Evolutionary conservation across 129 eudicot species (phyloP).

Genomic region (Artemisia annua): DNA sequence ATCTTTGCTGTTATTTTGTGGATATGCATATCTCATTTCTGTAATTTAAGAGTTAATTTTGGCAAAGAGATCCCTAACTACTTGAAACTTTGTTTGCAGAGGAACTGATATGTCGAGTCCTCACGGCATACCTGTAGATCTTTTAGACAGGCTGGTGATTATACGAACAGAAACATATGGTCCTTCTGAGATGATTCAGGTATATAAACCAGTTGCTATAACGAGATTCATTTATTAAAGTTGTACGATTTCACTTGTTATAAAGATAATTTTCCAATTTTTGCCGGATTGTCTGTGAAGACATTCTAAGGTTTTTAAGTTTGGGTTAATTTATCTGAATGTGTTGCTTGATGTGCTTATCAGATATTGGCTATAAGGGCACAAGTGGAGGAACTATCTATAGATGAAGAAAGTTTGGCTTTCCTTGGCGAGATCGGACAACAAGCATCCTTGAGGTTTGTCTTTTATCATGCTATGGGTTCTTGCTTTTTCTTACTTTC

Average conservation of each 20-base stretch:
- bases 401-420: conserved; percentile 94
- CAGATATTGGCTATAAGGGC: conserved; percentile 98
- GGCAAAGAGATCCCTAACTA: not conserved
- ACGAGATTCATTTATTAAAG: not conserved
- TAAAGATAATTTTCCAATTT: not conserved
- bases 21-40: not conserved
- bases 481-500: not conserved
- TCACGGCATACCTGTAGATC: conserved; percentile 97
- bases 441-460: conserved; percentile 84
- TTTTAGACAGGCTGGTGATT: conserved; percentile 83
- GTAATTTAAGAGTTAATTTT: not conserved
- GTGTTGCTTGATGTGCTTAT: conserved; percentile 20
- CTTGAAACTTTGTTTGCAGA: conserved; percentile 40
- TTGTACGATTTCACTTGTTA: not conserved
- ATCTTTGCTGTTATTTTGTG: not conserved
- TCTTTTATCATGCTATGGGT: not conserved
- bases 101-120: conserved; percentile 98
- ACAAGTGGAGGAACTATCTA: conserved; percentile 81
- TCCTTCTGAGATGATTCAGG: conserved; percentile 99
- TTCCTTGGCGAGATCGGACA: conserved; percentile 92
- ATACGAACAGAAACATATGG: conserved; percentile 88
- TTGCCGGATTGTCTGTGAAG: too few relatives aligned
- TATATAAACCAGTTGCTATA: conserved; percentile 15
- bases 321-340: not conserved
- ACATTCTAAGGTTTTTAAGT: too few relatives aligned